These are phyloP conservation scores for Plasmodium blacklocki DNA, from an alignment of 169 alveolate genomes.

Conservation along the genomic window DNA sequence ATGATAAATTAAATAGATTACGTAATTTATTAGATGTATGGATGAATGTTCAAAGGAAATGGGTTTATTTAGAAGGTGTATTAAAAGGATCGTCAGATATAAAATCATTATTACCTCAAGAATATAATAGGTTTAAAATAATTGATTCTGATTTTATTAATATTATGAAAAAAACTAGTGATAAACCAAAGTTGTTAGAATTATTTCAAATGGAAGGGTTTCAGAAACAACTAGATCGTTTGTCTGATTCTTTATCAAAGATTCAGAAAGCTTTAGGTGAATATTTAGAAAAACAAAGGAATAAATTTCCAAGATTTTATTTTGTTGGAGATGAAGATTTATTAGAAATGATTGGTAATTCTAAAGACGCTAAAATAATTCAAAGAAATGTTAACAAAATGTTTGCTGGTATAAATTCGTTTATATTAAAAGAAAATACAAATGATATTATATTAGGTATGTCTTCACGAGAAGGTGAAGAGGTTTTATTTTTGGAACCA, in stretches of 20 bases:
- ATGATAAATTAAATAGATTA: slow-evolving; percentile 94
- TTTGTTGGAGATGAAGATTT: slow-evolving; percentile 99
- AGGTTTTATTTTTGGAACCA: slow-evolving; percentile 86
- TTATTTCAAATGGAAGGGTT: slow-evolving; percentile 92
- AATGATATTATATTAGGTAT: slow-evolving; percentile 90
- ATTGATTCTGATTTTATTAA: slow-evolving; percentile 95
- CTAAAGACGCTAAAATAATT: slow-evolving; percentile 94
- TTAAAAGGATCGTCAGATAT: slow-evolving; percentile 98
- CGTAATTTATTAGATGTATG: slow-evolving; percentile 95
- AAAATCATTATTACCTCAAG: slow-evolving; percentile 94
- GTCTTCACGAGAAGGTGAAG: slow-evolving; percentile 92
- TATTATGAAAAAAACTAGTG: slow-evolving; percentile 94
- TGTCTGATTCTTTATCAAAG: slow-evolving; percentile 93
- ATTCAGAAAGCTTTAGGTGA: slow-evolving; percentile 97
- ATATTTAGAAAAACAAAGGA: slow-evolving; percentile 97
- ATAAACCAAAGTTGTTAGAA: slow-evolving; percentile 90
- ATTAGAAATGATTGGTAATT: slow-evolving; percentile 98
- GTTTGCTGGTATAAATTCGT: slow-evolving; percentile 97
- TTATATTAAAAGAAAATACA: slow-evolving; percentile 86
- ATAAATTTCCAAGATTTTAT: slow-evolving; percentile 98
- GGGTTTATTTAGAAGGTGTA: slow-evolving; percentile 98
- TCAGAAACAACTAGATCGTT: slow-evolving; percentile 93
- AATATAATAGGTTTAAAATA: slow-evolving; percentile 94
- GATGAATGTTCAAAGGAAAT: slow-evolving; percentile 98
- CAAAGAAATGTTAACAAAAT: slow-evolving; percentile 97